Percentiles rank a stretch among this genome's conserved stretches.
These are phyloP conservation scores for Chalciporus piperatus DNA, from an alignment of 768 basidiomycete genomes.

Conservation along the genomic window DNA sequence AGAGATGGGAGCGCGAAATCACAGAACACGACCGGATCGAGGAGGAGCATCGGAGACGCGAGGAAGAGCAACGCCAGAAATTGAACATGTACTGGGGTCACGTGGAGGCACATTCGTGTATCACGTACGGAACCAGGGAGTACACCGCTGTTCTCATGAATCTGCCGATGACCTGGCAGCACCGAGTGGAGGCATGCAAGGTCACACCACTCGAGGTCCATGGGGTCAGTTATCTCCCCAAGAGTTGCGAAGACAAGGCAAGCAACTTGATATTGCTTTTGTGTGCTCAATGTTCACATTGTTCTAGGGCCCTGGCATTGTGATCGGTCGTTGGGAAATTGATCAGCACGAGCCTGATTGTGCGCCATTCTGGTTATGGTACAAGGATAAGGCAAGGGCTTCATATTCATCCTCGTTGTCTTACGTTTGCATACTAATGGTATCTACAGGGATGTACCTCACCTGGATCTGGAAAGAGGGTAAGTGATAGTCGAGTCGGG, in stretches of 20 bases:
- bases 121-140: conserved; percentile 25
- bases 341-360: conserved; percentile 29
- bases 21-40: conserved; percentile 1
- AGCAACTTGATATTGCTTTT: background rate
- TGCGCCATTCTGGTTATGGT: conserved; percentile 21
- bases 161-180: conserved; percentile 20
- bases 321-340: conserved; percentile 30
- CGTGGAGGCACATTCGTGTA: conserved; percentile 21
- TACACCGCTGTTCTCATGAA: conserved; percentile 31
- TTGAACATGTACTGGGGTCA: conserved; percentile 22
- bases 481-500: background rate
- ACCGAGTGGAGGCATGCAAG: conserved; percentile 22
- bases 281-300: background rate
- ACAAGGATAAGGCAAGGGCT: conserved; percentile 24
- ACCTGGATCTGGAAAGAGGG: conserved; percentile 22
- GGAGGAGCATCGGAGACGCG: conserved; percentile 13
- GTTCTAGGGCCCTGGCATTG: conserved; percentile 14
- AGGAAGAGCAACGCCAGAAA: conserved; percentile 25
- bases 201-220: conserved; percentile 21
- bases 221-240: conserved; percentile 17
- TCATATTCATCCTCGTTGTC: background rate
- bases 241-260: conserved; percentile 24
- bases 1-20: conserved; percentile 13
- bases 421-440: background rate
- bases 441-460: conserved; percentile 22